Evolutionary conservation across 2,329 filamentous ascomycete species (phyloP).

Genomic region (Botryotinia convoluta): DNA sequence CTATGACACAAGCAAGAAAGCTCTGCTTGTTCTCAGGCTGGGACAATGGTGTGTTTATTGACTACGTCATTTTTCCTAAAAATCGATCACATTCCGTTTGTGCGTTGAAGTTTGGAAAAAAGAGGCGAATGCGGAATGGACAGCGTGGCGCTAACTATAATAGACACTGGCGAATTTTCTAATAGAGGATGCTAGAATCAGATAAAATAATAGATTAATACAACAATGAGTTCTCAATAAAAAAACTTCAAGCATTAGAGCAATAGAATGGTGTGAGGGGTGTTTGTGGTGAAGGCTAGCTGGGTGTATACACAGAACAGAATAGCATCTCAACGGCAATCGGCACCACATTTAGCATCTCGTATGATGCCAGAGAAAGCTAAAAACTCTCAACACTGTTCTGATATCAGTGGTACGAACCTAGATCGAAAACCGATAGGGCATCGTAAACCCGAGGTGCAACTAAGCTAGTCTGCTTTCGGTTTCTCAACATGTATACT

Average conservation of each 20-base stretch:
- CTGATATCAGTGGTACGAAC: background rate
- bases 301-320: background rate
- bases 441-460: background rate
- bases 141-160: background rate
- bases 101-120: background rate
- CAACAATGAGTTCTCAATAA: background rate
- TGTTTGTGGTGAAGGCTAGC: background rate
- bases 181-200: background rate
- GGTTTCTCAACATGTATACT: background rate
- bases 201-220: background rate
- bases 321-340: background rate
- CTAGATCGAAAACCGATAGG: background rate
- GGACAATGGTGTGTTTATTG: too few species aligned
- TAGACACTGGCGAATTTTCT: too few species aligned
- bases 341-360: background rate
- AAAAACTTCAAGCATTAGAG: background rate
- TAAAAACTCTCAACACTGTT: background rate
- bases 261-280: background rate
- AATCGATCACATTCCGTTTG: background rate
- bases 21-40: background rate
- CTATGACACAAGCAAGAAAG: background rate
- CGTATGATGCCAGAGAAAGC: background rate
- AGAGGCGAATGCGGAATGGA: background rate
- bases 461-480: background rate
- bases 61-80: background rate